Percentiles rank a stretch among this genome's conserved stretches.
Evolutionary conservation across 352 stramenopile species (phyloP).

Genomic region (Vaucheria bursata): DNA sequence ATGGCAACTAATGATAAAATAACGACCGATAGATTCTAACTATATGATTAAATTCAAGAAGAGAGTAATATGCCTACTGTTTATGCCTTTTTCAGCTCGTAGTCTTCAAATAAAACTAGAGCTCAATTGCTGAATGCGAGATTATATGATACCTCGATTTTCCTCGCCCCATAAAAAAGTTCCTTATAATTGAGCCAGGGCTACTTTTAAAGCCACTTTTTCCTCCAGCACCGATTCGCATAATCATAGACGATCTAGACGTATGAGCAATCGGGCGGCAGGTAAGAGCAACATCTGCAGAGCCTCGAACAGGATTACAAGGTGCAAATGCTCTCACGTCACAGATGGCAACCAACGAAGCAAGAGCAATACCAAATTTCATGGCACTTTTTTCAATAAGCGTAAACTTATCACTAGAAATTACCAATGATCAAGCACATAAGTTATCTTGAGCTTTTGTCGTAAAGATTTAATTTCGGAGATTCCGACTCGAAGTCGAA

Average conservation of each 20-base stretch:
- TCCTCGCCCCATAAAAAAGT: constrained; percentile 8
- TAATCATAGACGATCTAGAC: not conserved
- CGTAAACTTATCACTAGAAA: too few relatives aligned
- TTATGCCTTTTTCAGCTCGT: not conserved
- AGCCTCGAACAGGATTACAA: too few relatives aligned
- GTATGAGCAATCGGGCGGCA: too few relatives aligned
- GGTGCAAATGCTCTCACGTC: too few relatives aligned
- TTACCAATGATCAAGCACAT: too few relatives aligned
- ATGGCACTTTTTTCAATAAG: too few relatives aligned
- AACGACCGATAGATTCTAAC: not conserved
- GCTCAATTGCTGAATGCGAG: not conserved
- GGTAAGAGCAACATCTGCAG: too few relatives aligned
- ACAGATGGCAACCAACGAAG: too few relatives aligned
- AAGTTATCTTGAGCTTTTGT: too few relatives aligned
- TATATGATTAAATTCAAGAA: not conserved
- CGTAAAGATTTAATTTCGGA: too few relatives aligned
- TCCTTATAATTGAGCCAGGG: not conserved
- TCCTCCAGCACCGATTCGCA: not conserved
- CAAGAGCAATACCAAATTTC: too few relatives aligned
- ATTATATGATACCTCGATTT: constrained; percentile 3
- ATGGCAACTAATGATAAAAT: not conserved
- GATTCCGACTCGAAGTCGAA: too few relatives aligned
- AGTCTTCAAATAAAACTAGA: not conserved
- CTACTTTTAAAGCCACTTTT: constrained; percentile 7
- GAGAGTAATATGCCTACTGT: not conserved